Evolutionary conservation across 495 filamentous ascomycete genomes (phyloP), one percentile per base, ranked within the genome.

Genomic region (Parmelia sp.): DNA sequence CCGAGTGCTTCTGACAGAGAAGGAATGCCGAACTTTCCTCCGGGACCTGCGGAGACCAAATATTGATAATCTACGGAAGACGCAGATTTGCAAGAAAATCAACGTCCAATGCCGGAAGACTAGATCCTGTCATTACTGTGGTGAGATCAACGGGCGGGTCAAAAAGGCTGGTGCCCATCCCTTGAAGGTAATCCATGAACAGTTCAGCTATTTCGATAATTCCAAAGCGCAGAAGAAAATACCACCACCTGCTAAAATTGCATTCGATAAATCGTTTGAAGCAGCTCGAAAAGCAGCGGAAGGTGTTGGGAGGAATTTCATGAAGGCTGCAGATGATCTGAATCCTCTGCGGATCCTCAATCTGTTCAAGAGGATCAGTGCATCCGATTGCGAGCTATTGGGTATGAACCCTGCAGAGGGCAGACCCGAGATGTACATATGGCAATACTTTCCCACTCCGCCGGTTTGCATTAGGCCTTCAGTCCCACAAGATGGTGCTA

Each of bases 391-490:
- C 71, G 95, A 97, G 71, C 80, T 98, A 15, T 76, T 98, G 27
- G 91, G 91, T 4, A 82, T 98, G 73, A 84, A 96, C 67, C 90
- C 94, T 39, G 80, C 84, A 36, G 89, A 95, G 68, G 92, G 91
- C 3, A 82, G 92, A 56, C 94, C 94, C 2, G 94, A 98, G 70
- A 96, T 96, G 89, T 96, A 96, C 74, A 81, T 98, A 25, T 98
- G 94, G 94, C 91, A 96, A 74, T 96, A 91, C 72, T 81, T 98
- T 31, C 94, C 94, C 1, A 93, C 92, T 4, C 91, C 94, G 1
- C 94, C 94, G 0, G 88, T 97, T 35, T 92, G 90, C 69, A 96
- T 98, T 70, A 84, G 94, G 56, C 94, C 94, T 8, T 96, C 92
- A 0, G 95, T 97, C 10, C 85, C 86, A 42, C 93, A 97, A 72